phyloP scores from a whole-genome alignment of 2,329 filamentous ascomycete species.

The Mycosphaerella arachidis region DNA sequence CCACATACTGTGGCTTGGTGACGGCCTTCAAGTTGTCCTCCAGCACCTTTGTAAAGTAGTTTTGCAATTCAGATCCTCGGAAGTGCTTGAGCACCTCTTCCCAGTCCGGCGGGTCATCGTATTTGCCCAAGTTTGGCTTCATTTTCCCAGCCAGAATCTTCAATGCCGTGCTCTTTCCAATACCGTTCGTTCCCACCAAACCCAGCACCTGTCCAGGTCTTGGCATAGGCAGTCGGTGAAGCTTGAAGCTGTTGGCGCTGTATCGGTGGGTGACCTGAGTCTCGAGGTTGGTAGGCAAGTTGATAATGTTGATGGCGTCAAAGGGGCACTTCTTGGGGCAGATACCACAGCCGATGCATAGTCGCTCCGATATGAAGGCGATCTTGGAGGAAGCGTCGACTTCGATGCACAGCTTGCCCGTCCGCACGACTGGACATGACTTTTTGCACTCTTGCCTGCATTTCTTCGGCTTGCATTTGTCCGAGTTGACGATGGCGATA shows the following conservation, averaged over 20 bases:
- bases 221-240: conserved; percentile 93
- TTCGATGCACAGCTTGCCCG: conserved; percentile 96
- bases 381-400: conserved; percentile 84
- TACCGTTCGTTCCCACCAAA: conserved; percentile 98
- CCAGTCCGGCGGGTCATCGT: conserved; percentile 97
- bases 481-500: conserved; percentile 97
- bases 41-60: conserved; percentile 98
- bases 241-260: conserved; percentile 99
- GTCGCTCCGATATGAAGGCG: conserved; percentile 92
- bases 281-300: conserved; percentile 98
- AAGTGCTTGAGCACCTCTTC: conserved; percentile 98
- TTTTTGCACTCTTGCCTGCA: conserved; percentile 96
- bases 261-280: conserved; percentile 97
- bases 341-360: conserved; percentile 98
- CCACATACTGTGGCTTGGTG: conserved; percentile 98
- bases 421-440: conserved; percentile 93
- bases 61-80: conserved; percentile 94
- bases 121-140: conserved; percentile 93
- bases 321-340: conserved; percentile 99
- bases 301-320: conserved; percentile 99
- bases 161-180: conserved; percentile 98
- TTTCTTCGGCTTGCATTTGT: conserved; percentile 77
- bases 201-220: conserved; percentile 92
- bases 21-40: conserved; percentile 97
- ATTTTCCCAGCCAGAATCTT: conserved; percentile 98